A percentile compares a stretch with the other conserved stretches of the same genome.
Conservation (phyloP, 148 eudicot genomes). For the Simmondsia chinensis region DNA sequence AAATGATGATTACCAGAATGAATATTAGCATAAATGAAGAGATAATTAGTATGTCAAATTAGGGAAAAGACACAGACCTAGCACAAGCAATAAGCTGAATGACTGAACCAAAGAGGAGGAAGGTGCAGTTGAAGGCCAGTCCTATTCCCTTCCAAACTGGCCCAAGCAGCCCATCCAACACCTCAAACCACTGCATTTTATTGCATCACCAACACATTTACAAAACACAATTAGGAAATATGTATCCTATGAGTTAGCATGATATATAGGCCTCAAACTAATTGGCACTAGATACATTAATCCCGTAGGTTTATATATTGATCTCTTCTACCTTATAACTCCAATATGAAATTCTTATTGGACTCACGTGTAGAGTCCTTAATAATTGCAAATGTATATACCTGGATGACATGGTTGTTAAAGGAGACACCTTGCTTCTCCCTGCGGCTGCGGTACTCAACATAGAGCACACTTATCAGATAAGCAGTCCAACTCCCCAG, state of each 20-base stretch:
- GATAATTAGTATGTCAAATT: not conserved
- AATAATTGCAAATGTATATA: not conserved
- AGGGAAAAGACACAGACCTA: not conserved
- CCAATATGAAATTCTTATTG: not conserved
- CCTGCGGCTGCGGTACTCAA: conserved; percentile 34
- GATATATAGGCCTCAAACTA: too few species aligned
- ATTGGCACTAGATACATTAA: too few species aligned
- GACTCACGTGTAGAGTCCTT: too few species aligned
- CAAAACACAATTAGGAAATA: too few species aligned
- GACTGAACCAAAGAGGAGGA: not conserved
- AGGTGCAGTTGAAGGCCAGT: not conserved
- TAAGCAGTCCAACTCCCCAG: conserved; percentile 56
- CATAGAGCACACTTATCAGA: conserved; percentile 42
- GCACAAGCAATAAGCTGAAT: not conserved
- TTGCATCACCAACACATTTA: too few species aligned
- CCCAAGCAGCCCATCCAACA: too few species aligned
- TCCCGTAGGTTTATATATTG: too few species aligned
- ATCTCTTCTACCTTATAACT: not conserved
- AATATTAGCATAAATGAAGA: not conserved
- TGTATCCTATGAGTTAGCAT: too few species aligned
- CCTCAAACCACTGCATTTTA: too few species aligned
- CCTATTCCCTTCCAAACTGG: too few species aligned
- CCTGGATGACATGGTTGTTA: conserved; percentile 52
- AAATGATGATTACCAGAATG: not conserved
- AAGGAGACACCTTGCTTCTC: conserved; percentile 45